Evolutionary conservation across 495 filamentous ascomycete genomes (phyloP).

Genomic region (Aspergillus asperescens): DNA sequence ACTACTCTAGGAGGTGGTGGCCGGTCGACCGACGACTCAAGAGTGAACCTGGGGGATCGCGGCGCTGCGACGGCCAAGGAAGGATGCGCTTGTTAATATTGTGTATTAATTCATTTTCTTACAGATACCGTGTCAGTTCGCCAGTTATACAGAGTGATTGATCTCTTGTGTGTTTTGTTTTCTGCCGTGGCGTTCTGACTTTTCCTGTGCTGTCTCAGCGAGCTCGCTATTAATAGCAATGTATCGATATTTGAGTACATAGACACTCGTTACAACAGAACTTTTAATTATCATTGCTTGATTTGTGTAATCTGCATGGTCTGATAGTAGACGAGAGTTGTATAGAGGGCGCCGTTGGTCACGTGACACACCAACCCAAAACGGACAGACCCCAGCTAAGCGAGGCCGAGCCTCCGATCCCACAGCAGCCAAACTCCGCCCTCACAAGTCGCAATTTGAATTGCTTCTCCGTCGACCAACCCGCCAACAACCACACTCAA

Average conservation of each 20-base stretch:
- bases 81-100: slow-evolving; percentile 77
- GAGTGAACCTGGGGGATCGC: slow-evolving; percentile 43
- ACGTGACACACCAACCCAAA: slow-evolving; percentile 28
- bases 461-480: slow-evolving; percentile 24
- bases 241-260: slow-evolving; percentile 7
- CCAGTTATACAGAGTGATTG: background rate
- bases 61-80: slow-evolving; percentile 65
- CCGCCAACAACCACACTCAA: slow-evolving; percentile 25
- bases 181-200: slow-evolving; percentile 3
- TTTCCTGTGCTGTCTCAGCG: background rate
- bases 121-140: slow-evolving; percentile 10
- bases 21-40: slow-evolving; percentile 38
- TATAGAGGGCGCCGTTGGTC: slow-evolving; percentile 28
- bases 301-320: too few species aligned
- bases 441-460: slow-evolving; percentile 20
- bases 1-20: slow-evolving; percentile 35
- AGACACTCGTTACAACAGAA: background rate
- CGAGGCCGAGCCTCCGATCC: slow-evolving; percentile 38
- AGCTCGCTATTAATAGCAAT: slow-evolving; percentile 1
- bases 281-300: too few species aligned
- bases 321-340: background rate
- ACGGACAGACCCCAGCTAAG: slow-evolving; percentile 36
- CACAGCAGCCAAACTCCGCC: slow-evolving; percentile 24
- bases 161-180: background rate
- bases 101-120: slow-evolving; percentile 10